Conservation (phyloP, 495 filamentous ascomycete species). For the Talaromyces thailandensis region DNA sequence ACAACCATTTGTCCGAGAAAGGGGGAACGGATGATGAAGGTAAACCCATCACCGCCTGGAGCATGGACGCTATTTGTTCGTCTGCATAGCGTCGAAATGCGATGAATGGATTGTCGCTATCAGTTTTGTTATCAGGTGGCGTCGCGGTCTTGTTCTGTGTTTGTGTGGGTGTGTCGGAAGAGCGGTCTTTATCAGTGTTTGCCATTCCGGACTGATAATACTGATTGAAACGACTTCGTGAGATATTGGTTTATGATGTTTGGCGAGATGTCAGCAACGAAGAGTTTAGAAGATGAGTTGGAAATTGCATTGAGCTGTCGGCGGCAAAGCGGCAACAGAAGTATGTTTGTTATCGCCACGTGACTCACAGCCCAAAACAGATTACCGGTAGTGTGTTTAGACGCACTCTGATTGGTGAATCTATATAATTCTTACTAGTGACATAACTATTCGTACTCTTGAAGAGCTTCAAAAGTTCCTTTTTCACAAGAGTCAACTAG, state of each 20-base stretch:
- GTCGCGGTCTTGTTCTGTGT: background rate
- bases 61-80: constrained; percentile 45
- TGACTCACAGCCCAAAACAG: constrained; percentile 13
- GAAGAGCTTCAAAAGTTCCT: too few species aligned
- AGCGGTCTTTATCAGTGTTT: background rate
- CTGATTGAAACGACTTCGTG: background rate
- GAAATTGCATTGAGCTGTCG: constrained; percentile 17
- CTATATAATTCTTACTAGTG: background rate
- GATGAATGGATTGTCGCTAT: constrained; percentile 47
- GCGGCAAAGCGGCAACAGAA: constrained; percentile 11
- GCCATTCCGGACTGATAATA: background rate
- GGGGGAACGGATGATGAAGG: constrained; percentile 25
- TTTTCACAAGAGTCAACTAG: too few species aligned
- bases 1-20: constrained; percentile 24
- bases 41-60: constrained; percentile 43
- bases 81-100: constrained; percentile 53
- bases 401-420: background rate
- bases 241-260: background rate
- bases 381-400: background rate
- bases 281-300: constrained; percentile 9
- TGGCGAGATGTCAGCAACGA: background rate
- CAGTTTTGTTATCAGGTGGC: constrained; percentile 3
- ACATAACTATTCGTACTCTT: too few species aligned
- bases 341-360: constrained; percentile 16
- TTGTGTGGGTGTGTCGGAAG: background rate